phyloP scores from a whole-genome alignment of 495 filamentous ascomycete species.

The Platismatia glauca region DNA sequence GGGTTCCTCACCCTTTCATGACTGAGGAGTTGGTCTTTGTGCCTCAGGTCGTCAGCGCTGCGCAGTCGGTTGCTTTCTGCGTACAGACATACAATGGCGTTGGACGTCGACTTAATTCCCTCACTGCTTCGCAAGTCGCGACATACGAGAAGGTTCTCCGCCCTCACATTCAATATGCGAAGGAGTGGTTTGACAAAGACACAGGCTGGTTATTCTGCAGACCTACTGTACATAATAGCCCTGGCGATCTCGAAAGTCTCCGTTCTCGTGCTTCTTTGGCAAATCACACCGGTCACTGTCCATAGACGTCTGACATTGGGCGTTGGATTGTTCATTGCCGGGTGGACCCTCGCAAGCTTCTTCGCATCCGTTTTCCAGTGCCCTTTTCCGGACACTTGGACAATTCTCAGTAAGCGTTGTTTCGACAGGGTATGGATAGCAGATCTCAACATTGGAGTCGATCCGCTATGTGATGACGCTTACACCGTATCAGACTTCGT shows the following conservation, averaged over 20 bases:
- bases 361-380: constrained; percentile 38
- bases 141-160: constrained; percentile 3
- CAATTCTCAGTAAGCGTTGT: constrained; percentile 29
- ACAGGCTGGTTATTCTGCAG: constrained; percentile 31
- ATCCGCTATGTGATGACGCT: background rate
- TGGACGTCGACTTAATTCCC: constrained; percentile 6
- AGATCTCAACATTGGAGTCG: background rate
- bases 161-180: background rate
- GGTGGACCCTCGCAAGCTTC: constrained; percentile 31
- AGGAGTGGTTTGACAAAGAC: background rate
- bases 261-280: constrained; percentile 27
- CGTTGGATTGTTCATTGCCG: constrained; percentile 23
- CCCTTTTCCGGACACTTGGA: constrained; percentile 32
- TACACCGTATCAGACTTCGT: constrained; percentile 26
- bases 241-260: constrained; percentile 33
- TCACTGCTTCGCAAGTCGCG: constrained; percentile 1
- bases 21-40: background rate
- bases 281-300: constrained; percentile 20
- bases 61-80: constrained; percentile 3
- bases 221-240: constrained; percentile 28
- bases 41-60: constrained; percentile 10
- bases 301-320: constrained; percentile 23
- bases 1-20: too few species aligned
- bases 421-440: constrained; percentile 30
- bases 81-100: constrained; percentile 15